These are phyloP conservation scores for Termitomyces sp. DNA, from an alignment of 768 basidiomycete species.

Conservation along the genomic window DNA sequence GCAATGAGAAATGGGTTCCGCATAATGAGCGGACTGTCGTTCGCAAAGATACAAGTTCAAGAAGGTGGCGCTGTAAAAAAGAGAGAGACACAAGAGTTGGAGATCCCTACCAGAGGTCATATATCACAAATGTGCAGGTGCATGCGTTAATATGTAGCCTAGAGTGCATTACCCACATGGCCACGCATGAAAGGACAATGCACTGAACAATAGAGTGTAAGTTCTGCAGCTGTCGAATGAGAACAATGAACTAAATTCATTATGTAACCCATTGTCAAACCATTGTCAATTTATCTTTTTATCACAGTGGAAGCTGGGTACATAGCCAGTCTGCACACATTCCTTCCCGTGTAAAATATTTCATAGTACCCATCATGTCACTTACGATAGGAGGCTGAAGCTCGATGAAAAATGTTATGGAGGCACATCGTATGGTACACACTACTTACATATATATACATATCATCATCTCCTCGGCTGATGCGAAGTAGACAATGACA, in stretches of 20 bases:
- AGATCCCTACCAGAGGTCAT: conserved; percentile 13
- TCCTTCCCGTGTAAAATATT: not conserved
- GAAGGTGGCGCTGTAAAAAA: conserved; percentile 3
- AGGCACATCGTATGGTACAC: not conserved
- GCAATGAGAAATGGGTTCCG: conserved; percentile 50
- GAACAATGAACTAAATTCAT: not conserved
- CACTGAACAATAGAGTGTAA: conserved; percentile 8
- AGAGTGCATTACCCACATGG: not conserved
- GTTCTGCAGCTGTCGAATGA: no score
- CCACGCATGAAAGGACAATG: conserved; percentile 1
- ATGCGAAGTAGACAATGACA: not conserved
- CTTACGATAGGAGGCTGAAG: not conserved
- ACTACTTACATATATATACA: conserved; percentile 5
- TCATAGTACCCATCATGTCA: not conserved
- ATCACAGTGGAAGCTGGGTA: not conserved
- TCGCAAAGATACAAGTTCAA: no score
- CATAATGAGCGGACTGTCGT: conserved; percentile 20
- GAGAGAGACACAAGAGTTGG: conserved; percentile 6
- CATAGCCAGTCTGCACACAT: not conserved
- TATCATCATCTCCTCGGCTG: not conserved
- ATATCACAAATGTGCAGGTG: not conserved
- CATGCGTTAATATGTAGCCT: not conserved
- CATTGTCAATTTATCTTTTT: not conserved
- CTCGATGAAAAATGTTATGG: not conserved
- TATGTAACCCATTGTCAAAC: not conserved